Percentiles rank a stretch among this genome's conserved stretches.
Conservation (phyloP, 179 eudicot species). For the Beta lomatogona region DNA sequence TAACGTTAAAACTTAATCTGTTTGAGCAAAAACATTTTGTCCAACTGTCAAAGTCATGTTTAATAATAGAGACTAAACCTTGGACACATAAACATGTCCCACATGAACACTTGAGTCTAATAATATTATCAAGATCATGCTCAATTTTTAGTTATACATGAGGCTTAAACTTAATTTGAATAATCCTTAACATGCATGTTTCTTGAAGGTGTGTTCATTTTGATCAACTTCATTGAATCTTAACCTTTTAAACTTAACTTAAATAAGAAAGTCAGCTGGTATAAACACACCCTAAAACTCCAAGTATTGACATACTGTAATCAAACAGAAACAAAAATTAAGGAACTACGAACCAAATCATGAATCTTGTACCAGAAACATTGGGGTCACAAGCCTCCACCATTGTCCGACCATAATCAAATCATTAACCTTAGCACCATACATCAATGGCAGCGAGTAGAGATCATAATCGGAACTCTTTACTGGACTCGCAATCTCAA, state of each 20-base stretch:
- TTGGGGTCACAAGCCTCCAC: slow-evolving; percentile 96
- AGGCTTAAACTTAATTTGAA: background rate
- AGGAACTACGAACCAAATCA: slow-evolving; percentile 60
- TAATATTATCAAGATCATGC: background rate
- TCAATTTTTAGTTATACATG: background rate
- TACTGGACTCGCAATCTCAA: slow-evolving; percentile 82
- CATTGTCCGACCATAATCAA: slow-evolving; percentile 79
- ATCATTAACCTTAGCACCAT: slow-evolving; percentile 86
- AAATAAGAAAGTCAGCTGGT: background rate
- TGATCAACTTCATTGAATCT: too few species aligned
- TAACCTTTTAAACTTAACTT: too few species aligned
- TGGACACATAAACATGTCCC: too few species aligned
- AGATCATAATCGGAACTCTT: slow-evolving; percentile 53
- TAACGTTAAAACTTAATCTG: too few species aligned
- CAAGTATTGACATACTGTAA: background rate
- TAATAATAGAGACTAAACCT: too few species aligned
- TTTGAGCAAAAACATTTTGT: too few species aligned
- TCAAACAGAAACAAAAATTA: slow-evolving; percentile 29
- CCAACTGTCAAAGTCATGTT: too few species aligned
- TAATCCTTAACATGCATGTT: too few species aligned
- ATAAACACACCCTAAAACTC: background rate
- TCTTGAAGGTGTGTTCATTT: too few species aligned
- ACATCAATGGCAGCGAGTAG: slow-evolving; percentile 65
- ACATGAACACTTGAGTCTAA: too few species aligned
- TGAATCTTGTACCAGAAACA: slow-evolving; percentile 96